Percentiles rank a stretch among this genome's conserved stretches.
These are phyloP conservation scores for Triadica sebifera DNA, from an alignment of 345 rosid genomes.

Conservation along the genomic window DNA sequence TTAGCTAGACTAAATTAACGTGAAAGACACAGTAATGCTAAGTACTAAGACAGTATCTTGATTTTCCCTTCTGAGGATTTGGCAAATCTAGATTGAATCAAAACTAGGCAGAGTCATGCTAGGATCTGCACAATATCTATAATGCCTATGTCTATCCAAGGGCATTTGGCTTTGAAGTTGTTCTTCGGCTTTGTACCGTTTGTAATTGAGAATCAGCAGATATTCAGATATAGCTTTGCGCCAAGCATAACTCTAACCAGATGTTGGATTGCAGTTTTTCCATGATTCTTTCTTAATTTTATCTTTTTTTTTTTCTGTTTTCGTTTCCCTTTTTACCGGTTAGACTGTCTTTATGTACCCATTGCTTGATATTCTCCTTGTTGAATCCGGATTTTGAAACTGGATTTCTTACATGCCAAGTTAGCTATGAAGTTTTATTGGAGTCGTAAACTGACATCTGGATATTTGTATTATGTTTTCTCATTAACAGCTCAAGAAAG, in stretches of 20 bases:
- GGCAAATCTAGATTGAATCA: not conserved
- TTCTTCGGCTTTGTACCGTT: not conserved
- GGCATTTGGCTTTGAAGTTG: not conserved
- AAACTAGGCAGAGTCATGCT: not conserved
- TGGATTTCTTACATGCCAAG: no score
- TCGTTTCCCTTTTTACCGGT: not conserved
- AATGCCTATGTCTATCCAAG: not conserved
- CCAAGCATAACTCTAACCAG: not conserved
- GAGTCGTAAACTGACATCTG: not conserved
- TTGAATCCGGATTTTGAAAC: not conserved
- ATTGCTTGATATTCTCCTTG: not conserved
- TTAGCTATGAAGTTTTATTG: not conserved
- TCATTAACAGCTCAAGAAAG: constrained; percentile 71
- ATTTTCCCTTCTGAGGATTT: not conserved
- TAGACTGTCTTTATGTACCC: not conserved
- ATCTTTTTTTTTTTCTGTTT: not conserved
- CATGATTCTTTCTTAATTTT: not conserved
- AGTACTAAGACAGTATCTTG: not conserved
- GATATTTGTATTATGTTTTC: constrained; percentile 3
- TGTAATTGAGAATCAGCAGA: not conserved
- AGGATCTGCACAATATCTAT: not conserved
- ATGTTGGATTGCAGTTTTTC: not conserved
- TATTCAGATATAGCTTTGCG: not conserved
- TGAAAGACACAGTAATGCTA: not conserved
- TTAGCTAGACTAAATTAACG: not conserved